Base-by-base conservation (phyloP, 371 early-diverging fungal genomes). In the Mortierella sp. region DNA sequence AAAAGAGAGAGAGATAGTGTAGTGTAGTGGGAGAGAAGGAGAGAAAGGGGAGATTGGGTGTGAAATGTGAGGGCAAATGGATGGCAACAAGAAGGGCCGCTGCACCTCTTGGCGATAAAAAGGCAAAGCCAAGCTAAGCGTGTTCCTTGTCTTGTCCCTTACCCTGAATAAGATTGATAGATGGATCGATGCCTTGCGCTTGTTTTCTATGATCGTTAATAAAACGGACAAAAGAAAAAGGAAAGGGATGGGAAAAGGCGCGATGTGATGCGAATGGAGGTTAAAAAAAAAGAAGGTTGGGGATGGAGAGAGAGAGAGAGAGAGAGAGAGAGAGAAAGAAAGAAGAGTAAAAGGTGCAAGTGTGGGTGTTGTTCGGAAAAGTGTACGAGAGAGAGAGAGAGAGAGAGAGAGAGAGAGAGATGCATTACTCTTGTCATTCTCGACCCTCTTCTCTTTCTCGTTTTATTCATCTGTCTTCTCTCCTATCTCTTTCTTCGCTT, bases 31-130 rank as follows among this genome's bases (percentile, higher is more conserved):
- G 13, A 57, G 26, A 57, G 58, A 57, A 26, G 58, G 58, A 31
- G 60, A 60, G n/a, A 55, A 60, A 60, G 60, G 16, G 60, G 60
- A 60, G 31, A 60, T 60, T 60, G 28, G 60, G 60, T 60, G 31
- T 31, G 31, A 14, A 11, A 57, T 31, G 34, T 60, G 60, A 60
- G 60, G 31, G 34, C 60, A 60, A 13, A 16, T 31, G 13, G 4
- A 31, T 38, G 60, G 60, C 6, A 38, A 31, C 5, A 14, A 16
- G 48, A 60, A 31, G 31, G 16, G 58, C 28, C 8, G 58, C 34
- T 48, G 48, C 9, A 26, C 58, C 31, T 31, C 16, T 60, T 60
- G 60, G 57, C 26, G 60, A 26, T 60, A 60, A 14, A 48, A 38
- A 38, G 42, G 42, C 48, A 48, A 14, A 48, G 14, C 48, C 1